Conservation (phyloP, 2,329 filamentous ascomycete genomes). For the Fusarium solani-melongenae region DNA sequence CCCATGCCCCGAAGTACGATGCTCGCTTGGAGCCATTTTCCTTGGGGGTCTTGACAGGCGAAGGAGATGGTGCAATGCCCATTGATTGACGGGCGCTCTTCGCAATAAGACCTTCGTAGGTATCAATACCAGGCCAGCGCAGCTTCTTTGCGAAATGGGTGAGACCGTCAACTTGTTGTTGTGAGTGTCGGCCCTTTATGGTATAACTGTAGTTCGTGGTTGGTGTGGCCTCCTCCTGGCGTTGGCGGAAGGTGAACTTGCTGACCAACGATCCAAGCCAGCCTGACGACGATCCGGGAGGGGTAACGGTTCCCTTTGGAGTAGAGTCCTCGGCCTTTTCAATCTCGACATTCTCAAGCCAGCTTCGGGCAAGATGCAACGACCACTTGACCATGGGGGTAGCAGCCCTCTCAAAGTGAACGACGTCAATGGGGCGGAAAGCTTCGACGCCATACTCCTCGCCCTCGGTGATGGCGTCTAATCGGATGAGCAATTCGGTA, state of each 20-base stretch:
- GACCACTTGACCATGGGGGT: conserved; percentile 75
- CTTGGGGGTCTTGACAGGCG: conserved; percentile 49
- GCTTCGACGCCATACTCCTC: conserved; percentile 65
- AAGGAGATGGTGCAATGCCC: conserved; percentile 42
- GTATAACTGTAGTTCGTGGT: conserved; percentile 54
- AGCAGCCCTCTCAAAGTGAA: conserved; percentile 71
- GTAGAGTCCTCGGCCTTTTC: conserved; percentile 54
- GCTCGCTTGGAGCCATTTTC: conserved; percentile 52
- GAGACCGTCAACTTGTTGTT: conserved; percentile 70
- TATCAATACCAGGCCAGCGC: conserved; percentile 70
- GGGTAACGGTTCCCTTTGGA: conserved; percentile 11
- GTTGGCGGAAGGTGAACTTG: conserved; percentile 60
- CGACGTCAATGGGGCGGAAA: conserved; percentile 66
- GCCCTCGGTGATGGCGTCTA: conserved; percentile 72
- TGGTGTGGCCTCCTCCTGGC: conserved; percentile 51
- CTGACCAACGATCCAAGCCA: conserved; percentile 71
- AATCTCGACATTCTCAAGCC: conserved; percentile 75
- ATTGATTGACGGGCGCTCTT: conserved; percentile 59
- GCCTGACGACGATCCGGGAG: conserved; percentile 26
- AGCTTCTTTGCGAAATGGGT: conserved; percentile 72
- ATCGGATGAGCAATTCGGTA: conserved; percentile 72
- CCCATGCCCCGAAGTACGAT: conserved; percentile 60
- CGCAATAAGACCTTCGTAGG: conserved; percentile 59
- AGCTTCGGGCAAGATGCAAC: conserved; percentile 70
- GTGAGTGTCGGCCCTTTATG: conserved; percentile 65